These are phyloP conservation scores for Blastomyces parvus DNA, from an alignment of 2,329 filamentous ascomycete genomes.

Conservation along the genomic window DNA sequence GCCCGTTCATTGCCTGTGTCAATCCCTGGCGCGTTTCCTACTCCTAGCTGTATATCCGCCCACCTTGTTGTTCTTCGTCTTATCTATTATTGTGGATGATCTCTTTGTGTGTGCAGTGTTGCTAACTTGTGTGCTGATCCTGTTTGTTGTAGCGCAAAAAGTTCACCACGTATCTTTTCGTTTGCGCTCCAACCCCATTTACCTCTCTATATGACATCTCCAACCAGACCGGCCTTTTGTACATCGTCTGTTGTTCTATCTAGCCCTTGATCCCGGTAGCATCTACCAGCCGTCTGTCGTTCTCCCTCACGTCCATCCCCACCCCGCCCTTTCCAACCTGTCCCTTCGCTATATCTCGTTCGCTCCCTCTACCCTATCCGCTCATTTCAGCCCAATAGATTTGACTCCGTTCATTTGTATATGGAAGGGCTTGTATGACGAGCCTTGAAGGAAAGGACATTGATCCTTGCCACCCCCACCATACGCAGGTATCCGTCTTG, in stretches of 20 bases:
- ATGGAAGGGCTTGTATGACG: slow-evolving; percentile 1
- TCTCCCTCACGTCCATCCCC: not conserved
- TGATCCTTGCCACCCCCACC: not conserved
- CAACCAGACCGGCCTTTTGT: not conserved
- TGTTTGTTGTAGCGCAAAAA: not conserved
- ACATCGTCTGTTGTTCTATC: not conserved
- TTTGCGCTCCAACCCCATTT: not conserved
- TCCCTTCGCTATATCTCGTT: not conserved
- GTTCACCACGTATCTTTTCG: not conserved
- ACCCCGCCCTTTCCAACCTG: not conserved
- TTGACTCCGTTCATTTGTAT: not conserved
- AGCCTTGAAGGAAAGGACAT: slow-evolving; percentile 1
- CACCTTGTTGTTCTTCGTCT: not conserved
- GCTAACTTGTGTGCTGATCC: slow-evolving; percentile 1
- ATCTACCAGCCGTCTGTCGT: not conserved
- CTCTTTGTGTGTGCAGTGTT: not conserved
- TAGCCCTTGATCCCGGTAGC: not conserved
- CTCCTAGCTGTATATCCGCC: not conserved
- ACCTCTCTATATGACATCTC: not conserved
- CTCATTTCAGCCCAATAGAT: not conserved
- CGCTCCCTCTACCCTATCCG: not conserved
- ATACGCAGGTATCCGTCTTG: slow-evolving; percentile 4
- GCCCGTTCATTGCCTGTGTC: not conserved
- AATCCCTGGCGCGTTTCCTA: slow-evolving; percentile 3
- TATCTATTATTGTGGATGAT: not conserved